phyloP scores from a whole-genome alignment of 257 asterid species.

The Capsicum baccatum region DNA sequence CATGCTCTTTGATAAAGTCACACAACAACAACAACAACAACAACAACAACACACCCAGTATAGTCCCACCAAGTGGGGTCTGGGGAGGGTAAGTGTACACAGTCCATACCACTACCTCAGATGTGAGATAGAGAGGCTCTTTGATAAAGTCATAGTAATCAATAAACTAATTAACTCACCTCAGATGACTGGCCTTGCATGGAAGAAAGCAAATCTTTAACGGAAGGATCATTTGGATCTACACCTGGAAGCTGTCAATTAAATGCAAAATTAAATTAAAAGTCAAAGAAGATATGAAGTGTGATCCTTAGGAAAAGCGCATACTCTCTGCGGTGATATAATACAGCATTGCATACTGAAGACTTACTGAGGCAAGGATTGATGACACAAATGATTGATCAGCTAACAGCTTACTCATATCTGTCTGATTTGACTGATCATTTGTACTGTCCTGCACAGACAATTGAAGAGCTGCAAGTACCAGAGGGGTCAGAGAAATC shows the following conservation, averaged over 20 bases:
- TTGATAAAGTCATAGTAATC: not conserved
- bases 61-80: no score
- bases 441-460: conserved; percentile 81
- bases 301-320: not conserved
- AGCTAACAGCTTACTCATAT: conserved; percentile 71
- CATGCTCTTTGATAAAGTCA: not conserved
- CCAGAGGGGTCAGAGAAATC: conserved; percentile 21
- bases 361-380: conserved; percentile 82
- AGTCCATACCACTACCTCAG: no score
- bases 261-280: not conserved
- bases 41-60: no score
- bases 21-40: no score
- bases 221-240: conserved; percentile 93
- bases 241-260: conserved; percentile 95
- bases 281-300: not conserved
- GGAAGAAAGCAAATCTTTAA: conserved; percentile 89
- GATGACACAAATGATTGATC: conserved; percentile 84
- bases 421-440: conserved; percentile 66
- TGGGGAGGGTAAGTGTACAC: no score
- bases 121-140: not conserved
- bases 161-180: conserved; percentile 55
- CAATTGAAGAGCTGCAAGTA: conserved; percentile 83
- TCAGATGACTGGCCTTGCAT: conserved; percentile 86
- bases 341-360: not conserved
- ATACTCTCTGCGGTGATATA: not conserved